Evolutionary conservation across 116 monocot species (phyloP).

Genomic region (Iris pallida): DNA sequence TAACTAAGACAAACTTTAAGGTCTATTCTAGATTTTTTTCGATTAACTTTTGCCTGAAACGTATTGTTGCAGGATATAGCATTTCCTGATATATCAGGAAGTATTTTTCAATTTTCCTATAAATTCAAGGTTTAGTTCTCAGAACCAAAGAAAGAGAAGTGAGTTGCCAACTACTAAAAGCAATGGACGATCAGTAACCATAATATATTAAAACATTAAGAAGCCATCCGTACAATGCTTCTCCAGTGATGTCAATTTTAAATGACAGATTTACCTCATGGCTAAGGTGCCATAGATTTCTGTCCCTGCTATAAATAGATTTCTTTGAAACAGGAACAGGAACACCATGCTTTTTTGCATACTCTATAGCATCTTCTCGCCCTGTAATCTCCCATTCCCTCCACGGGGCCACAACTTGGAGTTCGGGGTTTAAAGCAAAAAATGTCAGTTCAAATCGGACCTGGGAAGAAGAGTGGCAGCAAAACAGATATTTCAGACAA

Average conservation of each 20-base stretch:
- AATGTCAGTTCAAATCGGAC: constrained; percentile 90
- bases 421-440: constrained; percentile 83
- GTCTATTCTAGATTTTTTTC: too few species aligned
- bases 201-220: too few species aligned
- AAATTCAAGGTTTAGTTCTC: too few species aligned
- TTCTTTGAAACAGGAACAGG: constrained; percentile 87
- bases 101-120: too few species aligned
- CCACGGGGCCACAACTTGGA: constrained; percentile 94
- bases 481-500: not conserved
- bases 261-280: constrained; percentile 58
- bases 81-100: too few species aligned
- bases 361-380: constrained; percentile 93
- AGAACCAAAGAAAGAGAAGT: too few species aligned
- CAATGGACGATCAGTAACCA: too few species aligned
- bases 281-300: constrained; percentile 97
- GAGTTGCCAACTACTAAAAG: too few species aligned
- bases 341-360: constrained; percentile 88
- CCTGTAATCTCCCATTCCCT: constrained; percentile 97
- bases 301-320: constrained; percentile 96
- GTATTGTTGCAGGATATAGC: too few species aligned
- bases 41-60: too few species aligned
- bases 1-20: too few species aligned
- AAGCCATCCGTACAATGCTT: too few species aligned
- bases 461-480: constrained; percentile 23
- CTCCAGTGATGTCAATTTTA: not conserved